phyloP scores from a whole-genome alignment of 306 rosid genomes.

The Casuarina cunninghamiana region DNA sequence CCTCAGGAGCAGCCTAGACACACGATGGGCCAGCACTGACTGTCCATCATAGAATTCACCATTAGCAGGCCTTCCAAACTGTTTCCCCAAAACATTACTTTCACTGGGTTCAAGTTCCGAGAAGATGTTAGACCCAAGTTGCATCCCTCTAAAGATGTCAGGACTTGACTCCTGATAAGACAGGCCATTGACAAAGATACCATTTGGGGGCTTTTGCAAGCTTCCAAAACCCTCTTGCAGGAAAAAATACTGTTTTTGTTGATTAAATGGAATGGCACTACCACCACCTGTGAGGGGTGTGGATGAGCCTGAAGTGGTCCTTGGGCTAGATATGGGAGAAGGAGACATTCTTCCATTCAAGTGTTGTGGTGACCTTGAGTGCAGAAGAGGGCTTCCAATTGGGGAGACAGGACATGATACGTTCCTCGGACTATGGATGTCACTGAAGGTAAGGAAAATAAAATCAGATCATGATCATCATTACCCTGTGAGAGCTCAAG shows the following conservation, averaged over 20 bases:
- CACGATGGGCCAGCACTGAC: constrained; percentile 87
- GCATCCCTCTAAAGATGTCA: constrained; percentile 78
- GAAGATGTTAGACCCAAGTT: constrained; percentile 65
- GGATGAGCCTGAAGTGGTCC: constrained; percentile 88
- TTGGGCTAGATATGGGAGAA: constrained; percentile 97
- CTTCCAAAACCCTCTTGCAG: constrained; percentile 77
- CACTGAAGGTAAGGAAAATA: constrained; percentile 58
- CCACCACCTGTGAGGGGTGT: constrained; percentile 82
- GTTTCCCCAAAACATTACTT: constrained; percentile 60
- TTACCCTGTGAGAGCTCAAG: neutral
- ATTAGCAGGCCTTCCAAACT: constrained; percentile 45
- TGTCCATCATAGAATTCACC: constrained; percentile 71
- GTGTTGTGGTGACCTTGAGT: constrained; percentile 90
- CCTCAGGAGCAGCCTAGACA: constrained; percentile 73
- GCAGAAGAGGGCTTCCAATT: constrained; percentile 93
- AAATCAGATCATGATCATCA: constrained; percentile 33
- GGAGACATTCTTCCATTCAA: constrained; percentile 89
- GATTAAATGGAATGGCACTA: constrained; percentile 77
- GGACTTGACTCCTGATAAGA: constrained; percentile 63
- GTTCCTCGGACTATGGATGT: constrained; percentile 72
- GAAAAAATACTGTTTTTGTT: constrained; percentile 55
- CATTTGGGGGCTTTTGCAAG: constrained; percentile 61
- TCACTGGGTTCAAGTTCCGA: constrained; percentile 62
- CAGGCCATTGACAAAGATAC: constrained; percentile 47
- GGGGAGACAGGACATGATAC: constrained; percentile 98